These are phyloP conservation scores for Phytopythium montanum DNA, from an alignment of 352 stramenopile genomes.

Conservation along the genomic window DNA sequence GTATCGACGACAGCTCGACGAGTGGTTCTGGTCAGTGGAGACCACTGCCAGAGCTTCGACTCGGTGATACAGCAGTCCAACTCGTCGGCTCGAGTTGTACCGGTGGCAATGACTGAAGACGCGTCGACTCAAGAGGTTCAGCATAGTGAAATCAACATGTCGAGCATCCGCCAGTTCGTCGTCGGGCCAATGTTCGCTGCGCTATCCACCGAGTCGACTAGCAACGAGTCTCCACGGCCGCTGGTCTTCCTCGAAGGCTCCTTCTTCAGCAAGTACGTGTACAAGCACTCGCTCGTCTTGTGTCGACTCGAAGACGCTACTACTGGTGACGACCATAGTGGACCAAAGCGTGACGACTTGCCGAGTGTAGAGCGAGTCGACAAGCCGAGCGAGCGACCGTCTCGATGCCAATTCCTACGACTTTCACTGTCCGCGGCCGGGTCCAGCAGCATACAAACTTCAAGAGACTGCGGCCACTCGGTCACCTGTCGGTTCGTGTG, in stretches of 20 bases:
- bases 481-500: slow-evolving; percentile 17
- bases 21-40: slow-evolving; percentile 35
- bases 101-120: neutral
- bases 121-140: neutral
- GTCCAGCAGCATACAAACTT: neutral
- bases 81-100: neutral
- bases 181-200: slow-evolving; percentile 18
- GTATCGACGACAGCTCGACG: slow-evolving; percentile 8
- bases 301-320: neutral
- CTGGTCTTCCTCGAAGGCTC: slow-evolving; percentile 19
- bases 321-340: neutral
- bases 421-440: neutral
- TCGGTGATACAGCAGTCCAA: slow-evolving; percentile 31
- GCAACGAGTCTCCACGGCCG: neutral
- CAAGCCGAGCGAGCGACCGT: neutral
- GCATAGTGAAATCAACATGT: neutral
- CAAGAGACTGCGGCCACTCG: neutral
- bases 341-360: neutral
- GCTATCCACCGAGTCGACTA: neutral
- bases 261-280: slow-evolving; percentile 26
- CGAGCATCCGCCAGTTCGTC: slow-evolving; percentile 22
- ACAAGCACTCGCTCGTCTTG: slow-evolving; percentile 21
- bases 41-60: slow-evolving; percentile 27
- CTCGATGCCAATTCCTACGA: neutral
- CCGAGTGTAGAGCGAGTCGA: neutral